Base-by-base conservation (phyloP, 2,329 filamentous ascomycete genomes). In the Monosporascus sp. region DNA sequence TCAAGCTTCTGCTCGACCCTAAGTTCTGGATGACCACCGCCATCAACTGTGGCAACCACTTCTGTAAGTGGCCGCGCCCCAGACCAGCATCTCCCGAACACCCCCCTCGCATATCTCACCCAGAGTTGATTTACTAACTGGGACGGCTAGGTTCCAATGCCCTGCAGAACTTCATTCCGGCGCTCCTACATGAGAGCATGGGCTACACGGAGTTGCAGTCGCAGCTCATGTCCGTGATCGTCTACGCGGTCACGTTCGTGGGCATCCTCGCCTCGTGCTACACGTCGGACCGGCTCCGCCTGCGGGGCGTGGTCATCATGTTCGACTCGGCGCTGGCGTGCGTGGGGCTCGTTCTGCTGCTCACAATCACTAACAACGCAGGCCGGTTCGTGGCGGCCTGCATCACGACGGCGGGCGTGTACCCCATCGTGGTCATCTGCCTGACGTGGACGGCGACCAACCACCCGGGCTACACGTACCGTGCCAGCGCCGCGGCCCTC, bases 21-120 rank as follows among this genome's bases (percentile, higher is more conserved):
- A 58, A 63, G 38, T 65, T 65, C 49, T 65, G 61, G 61, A 48
- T 63, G 15, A 59, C 63, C 52, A 55, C 58, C 2, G 47, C 63
- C 2, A 56, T 63, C 8, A 53, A 55, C 52, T 59, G 56, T 44
- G 61, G 58, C 35, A 53, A 47, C 22, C 52, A 58, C 22, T 65
- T 63, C 53, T 63, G 61, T 55, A 51, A 58, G 17, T 55, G 51
- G 6, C 61, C 62, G 3, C 49, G 60, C n/a, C 62, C 62, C 9
- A 63, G 60, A 17, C n/a, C 20, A 7, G 38, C 62, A 61, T 51
- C 50, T 62, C 1, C 57, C 59, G 0, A 54, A 60, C 31, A 55
- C 61, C 37, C 56, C 59, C 37, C 7, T 48, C 7, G 57, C 52
- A 50, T 37, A 53, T 55, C 11, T 41, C 3, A 44, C 3, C 7